phyloP scores from a whole-genome alignment of 2,329 filamentous ascomycete genomes.

The Corinectria fuckeliana region DNA sequence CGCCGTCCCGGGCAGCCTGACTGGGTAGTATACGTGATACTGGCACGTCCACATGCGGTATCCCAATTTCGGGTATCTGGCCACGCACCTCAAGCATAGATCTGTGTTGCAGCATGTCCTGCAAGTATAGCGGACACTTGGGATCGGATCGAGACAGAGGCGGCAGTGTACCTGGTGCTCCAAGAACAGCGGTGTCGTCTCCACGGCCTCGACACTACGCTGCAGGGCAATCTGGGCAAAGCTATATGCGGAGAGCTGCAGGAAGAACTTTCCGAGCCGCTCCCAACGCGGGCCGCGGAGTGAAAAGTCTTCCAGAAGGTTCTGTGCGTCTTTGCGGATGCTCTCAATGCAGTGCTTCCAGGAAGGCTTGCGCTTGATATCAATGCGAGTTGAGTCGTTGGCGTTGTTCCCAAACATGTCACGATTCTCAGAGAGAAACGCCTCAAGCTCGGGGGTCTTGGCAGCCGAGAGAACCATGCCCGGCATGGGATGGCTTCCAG shows the following conservation, averaged over 20 bases:
- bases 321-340: conserved; percentile 13
- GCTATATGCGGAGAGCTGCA: conserved; percentile 13
- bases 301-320: conserved; percentile 14
- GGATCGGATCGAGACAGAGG: conserved; percentile 16
- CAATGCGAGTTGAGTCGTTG: conserved; percentile 8
- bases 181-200: conserved; percentile 14
- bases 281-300: conserved; percentile 13
- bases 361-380: not conserved
- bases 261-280: conserved; percentile 19
- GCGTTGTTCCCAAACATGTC: conserved; percentile 25
- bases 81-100: conserved; percentile 12
- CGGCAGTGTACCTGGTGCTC: conserved; percentile 18
- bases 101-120: conserved; percentile 17
- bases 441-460: conserved; percentile 11
- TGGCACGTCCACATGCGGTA: conserved; percentile 20
- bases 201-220: conserved; percentile 7
- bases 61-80: conserved; percentile 6
- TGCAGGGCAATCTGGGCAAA: conserved; percentile 25
- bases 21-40: conserved; percentile 13
- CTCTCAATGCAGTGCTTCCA: conserved; percentile 12
- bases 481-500: conserved; percentile 13
- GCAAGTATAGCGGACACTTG: conserved; percentile 10
- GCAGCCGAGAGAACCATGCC: conserved; percentile 14
- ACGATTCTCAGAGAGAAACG: conserved; percentile 12
- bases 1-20: not conserved